Evolutionary conservation across 1,284 basidiomycete genomes (phyloP).

Genomic region (Cutaneotrichosporon daszewskae): DNA sequence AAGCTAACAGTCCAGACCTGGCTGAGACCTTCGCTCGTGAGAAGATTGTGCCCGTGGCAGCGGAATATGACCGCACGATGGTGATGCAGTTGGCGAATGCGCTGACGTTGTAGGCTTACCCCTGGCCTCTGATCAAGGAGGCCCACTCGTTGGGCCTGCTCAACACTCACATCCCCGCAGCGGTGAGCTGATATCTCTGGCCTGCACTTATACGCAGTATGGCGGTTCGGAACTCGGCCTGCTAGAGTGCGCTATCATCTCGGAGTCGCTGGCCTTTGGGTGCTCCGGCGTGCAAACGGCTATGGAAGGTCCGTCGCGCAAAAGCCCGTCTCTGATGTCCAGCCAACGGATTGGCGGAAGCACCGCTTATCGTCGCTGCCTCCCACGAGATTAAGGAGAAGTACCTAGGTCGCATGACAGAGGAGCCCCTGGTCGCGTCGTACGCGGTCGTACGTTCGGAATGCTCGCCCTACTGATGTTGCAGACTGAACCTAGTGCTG

Average conservation of each 20-base stretch:
- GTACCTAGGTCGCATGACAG: conserved; percentile 56
- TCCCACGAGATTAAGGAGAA: conserved; percentile 52
- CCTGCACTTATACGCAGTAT: conserved; percentile 41
- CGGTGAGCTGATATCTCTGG: conserved; percentile 24
- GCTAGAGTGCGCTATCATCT: conserved; percentile 51
- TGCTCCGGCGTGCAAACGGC: conserved; percentile 55
- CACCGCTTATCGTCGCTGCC: conserved; percentile 53
- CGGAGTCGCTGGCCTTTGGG: conserved; percentile 51
- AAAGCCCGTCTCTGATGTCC: neutral
- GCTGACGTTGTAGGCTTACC: conserved; percentile 45
- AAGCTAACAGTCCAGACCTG: conserved; percentile 42
- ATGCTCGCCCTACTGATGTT: neutral
- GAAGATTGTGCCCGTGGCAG: conserved; percentile 52
- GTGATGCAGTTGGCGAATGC: conserved; percentile 16
- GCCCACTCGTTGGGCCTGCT: conserved; percentile 51
- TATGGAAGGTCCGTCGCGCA: conserved; percentile 37
- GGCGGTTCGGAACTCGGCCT: conserved; percentile 53
- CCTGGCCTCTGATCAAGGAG: conserved; percentile 54
- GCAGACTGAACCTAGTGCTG: conserved; percentile 53
- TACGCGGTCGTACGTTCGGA: conserved; percentile 49
- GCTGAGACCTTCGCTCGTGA: conserved; percentile 51
- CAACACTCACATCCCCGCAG: conserved; percentile 51
- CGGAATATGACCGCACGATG: conserved; percentile 50
- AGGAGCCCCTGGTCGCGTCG: conserved; percentile 54
- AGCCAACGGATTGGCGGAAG: conserved; percentile 53